phyloP scores from a whole-genome alignment of 2,329 filamentous ascomycete genomes.

The Xenosphaeropsis pyriputrescens region DNA sequence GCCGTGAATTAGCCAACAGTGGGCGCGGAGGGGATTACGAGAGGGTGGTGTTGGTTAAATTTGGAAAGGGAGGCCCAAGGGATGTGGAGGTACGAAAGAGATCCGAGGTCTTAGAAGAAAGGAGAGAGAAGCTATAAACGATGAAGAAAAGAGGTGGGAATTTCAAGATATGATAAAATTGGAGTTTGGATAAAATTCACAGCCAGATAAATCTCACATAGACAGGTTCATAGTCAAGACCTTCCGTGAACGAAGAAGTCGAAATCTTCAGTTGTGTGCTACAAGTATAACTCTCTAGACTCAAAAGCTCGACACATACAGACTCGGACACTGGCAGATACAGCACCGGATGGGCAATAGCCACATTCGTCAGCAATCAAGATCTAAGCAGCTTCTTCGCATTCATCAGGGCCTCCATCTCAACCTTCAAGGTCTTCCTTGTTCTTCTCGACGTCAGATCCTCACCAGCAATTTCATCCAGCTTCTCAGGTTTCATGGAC shows the following conservation, averaged over 20 bases:
- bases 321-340: too few relatives aligned
- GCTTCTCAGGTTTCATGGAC: slow-evolving; percentile 27
- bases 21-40: slow-evolving; percentile 40
- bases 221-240: too few relatives aligned
- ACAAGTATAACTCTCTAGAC: too few relatives aligned
- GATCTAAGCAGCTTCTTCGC: not conserved
- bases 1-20: slow-evolving; percentile 33
- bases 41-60: slow-evolving; percentile 41
- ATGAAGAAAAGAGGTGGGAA: too few relatives aligned
- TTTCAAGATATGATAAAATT: too few relatives aligned
- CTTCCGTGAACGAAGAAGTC: too few relatives aligned
- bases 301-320: too few relatives aligned
- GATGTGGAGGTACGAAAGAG: slow-evolving; percentile 36
- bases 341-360: too few relatives aligned
- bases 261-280: too few relatives aligned
- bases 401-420: not conserved
- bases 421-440: not conserved
- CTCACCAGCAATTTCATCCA: slow-evolving; percentile 44
- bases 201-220: too few relatives aligned
- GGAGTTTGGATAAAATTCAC: too few relatives aligned
- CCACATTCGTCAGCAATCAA: not conserved
- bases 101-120: slow-evolving; percentile 32
- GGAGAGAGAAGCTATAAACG: slow-evolving; percentile 17
- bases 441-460: slow-evolving; percentile 16
- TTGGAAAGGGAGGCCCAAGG: slow-evolving; percentile 32